Percentiles rank a stretch among this genome's conserved stretches.
Evolutionary conservation across 257 asterid genomes (phyloP).

Genomic region (Ophiorrhiza pumila): DNA sequence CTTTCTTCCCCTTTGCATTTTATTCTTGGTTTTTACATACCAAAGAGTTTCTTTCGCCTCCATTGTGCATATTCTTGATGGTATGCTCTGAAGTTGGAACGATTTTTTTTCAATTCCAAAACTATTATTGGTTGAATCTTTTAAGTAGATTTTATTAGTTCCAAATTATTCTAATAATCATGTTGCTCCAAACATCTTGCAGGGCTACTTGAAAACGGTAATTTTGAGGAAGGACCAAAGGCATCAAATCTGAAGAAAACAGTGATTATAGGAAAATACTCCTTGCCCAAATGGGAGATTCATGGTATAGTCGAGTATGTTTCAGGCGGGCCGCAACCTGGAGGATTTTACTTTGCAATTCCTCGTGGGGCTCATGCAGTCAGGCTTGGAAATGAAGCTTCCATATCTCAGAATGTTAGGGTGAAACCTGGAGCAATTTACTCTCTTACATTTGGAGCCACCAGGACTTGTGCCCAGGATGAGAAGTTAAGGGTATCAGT

Average conservation of each 20-base stretch:
- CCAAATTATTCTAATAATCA: not conserved
- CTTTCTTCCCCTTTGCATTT: constrained; percentile 28
- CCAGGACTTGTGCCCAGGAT: constrained; percentile 79
- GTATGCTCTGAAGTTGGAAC: constrained; percentile 27
- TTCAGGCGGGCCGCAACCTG: constrained; percentile 75
- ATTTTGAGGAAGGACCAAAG: constrained; percentile 65
- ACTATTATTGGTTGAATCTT: not conserved
- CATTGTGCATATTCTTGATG: constrained; percentile 39
- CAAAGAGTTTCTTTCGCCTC: constrained; percentile 32
- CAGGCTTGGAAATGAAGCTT: constrained; percentile 73
- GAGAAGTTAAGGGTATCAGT: constrained; percentile 56
- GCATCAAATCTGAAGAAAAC: constrained; percentile 50
- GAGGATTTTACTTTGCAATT: constrained; percentile 56
- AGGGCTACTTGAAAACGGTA: constrained; percentile 62
- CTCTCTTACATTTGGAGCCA: constrained; percentile 61
- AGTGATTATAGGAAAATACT: constrained; percentile 52
- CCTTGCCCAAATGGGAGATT: constrained; percentile 76
- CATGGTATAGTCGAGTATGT: constrained; percentile 64
- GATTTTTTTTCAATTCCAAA: not conserved
- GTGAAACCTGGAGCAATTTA: constrained; percentile 38
- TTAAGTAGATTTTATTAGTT: too few species aligned
- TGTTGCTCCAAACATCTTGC: constrained; percentile 13
- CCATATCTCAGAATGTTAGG: constrained; percentile 48
- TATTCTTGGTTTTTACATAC: constrained; percentile 29
- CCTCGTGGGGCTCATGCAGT: constrained; percentile 73